Evolutionary conservation across 257 asterid genomes (phyloP), one percentile per base, ranked within the genome.

Genomic region (Nyctanthes arbortristis): DNA sequence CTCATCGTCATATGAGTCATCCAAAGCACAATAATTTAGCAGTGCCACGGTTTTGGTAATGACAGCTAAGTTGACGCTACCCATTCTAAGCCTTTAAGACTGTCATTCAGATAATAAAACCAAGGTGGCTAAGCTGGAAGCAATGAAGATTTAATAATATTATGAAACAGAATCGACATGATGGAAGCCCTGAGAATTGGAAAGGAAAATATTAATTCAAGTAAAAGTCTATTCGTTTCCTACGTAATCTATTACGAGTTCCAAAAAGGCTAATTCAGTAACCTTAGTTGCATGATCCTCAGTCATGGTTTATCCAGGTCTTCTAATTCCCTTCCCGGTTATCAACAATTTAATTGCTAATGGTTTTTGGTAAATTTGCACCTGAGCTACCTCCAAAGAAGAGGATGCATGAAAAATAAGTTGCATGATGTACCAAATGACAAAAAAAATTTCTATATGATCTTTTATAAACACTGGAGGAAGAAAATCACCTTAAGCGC

Each of bases 401-500:
- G n/a, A n/a, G n/a, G n/a, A n/a, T n/a, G n/a, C n/a, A n/a, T n/a
- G n/a, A n/a, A n/a, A n/a, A n/a, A n/a, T n/a, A n/a, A n/a, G n/a
- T n/a, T n/a, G 2, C 4, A 4, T 12, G 11, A 47, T 20, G 24
- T 22, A 56, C 39, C 70, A 73, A 8, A 57, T 7, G 43, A 22
- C 5, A 47, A 66, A 61, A 64, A 64, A 37, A 61, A 43, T 11
- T 72, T n/a, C n/a, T n/a, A 67, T 24, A 43, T 49, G 24, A 61
- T 35, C 5, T 12, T 6, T 16, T 56, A 33, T 12, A 55, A 25
- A 61, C 18, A 8, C 20, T 9, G 55, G 52, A 59, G 31, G 29
- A 65, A 61, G 60, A 64, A n/a, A 25, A 47, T 70, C 59, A 91
- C 99, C 99, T 93, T 93, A 66, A 86, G 84, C 54, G 99, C 97